Conservation (phyloP, 495 filamentous ascomycete genomes). For the Bacidia gigantensis region DNA sequence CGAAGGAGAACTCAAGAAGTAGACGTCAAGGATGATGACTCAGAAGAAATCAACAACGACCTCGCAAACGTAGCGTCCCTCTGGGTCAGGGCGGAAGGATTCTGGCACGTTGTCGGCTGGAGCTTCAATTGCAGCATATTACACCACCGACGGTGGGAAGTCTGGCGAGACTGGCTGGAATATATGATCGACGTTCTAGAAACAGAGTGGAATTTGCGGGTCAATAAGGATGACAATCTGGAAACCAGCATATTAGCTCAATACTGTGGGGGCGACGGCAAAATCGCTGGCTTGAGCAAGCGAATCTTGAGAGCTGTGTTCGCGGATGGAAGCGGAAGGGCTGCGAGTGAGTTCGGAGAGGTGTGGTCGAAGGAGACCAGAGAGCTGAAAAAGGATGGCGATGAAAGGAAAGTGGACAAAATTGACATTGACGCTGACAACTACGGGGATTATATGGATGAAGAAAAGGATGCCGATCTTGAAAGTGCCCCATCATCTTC, state of each 20-base stretch:
- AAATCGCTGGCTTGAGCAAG: constrained; percentile 28
- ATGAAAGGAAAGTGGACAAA: constrained; percentile 24
- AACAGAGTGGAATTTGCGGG: constrained; percentile 54
- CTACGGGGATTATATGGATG: constrained; percentile 43
- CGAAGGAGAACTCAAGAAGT: constrained; percentile 16
- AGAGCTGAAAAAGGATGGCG: constrained; percentile 22
- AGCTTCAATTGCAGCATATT: constrained; percentile 77
- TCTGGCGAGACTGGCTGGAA: constrained; percentile 72
- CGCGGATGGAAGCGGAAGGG: constrained; percentile 39
- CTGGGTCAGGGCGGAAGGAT: constrained; percentile 62
- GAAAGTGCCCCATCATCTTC: constrained; percentile 10
- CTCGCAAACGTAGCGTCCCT: constrained; percentile 52
- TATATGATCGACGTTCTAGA: constrained; percentile 68
- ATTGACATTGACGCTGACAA: constrained; percentile 45
- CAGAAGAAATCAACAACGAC: constrained; percentile 33
- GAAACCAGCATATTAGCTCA: constrained; percentile 41
- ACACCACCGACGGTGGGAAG: constrained; percentile 57
- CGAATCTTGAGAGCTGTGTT: constrained; percentile 51
- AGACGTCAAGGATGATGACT: constrained; percentile 21
- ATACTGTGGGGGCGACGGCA: constrained; percentile 32
- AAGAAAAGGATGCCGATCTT: constrained; percentile 28
- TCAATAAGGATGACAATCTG: constrained; percentile 19
- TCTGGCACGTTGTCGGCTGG: constrained; percentile 88
- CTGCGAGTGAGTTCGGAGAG: constrained; percentile 41
- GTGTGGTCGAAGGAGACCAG: constrained; percentile 49